Evolutionary conservation across 2,329 filamentous ascomycete species (phyloP), one percentile per base, ranked within the genome.

Genomic region (Fusarium floridanum): DNA sequence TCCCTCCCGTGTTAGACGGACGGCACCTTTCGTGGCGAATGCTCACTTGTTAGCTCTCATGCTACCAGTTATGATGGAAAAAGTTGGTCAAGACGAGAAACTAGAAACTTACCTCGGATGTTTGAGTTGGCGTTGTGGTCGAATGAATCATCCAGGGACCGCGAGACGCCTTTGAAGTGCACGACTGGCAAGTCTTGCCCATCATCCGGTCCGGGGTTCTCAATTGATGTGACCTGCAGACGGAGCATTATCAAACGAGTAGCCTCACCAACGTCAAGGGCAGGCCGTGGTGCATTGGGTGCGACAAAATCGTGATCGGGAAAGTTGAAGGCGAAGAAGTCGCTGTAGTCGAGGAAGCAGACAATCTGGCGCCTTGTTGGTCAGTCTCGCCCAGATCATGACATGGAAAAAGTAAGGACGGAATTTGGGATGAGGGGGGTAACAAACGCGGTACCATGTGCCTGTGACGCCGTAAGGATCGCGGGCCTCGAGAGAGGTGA

Each of bases 311-410:
- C 81, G 9, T 81, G 82, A 2, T 80, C 75, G n/a, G 83, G 84
- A 78, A 95, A 95, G 79, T 95, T 95, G 84, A 91, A 95, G 22
- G 84, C 83, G 80, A 91, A 93, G 39, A 95, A 90, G 79, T 95
- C 93, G 75, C 88, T 90, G 80, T 93, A 95, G 80, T 95, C 92
- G 70, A 90, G 80, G 71, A 88, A 89, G 73, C 84, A 87, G 4
- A 87, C 82, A 39, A 87, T 78, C 82, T 85, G 67, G 14, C 37
- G 62, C 66, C 57, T 77, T 67, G 39, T 68, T 32, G 68, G 76
- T 80, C 62, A 78, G 68, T 43, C 37, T 37, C 37, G 36, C 56
- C 20, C 36, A 12, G 22, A 17, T 39, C 34, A 57, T 39, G 20
- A 11, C 9, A 24, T 7, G 6, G 8, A 29, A 39, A 60, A 59